Base-by-base conservation (phyloP, 768 basidiomycete genomes). In the Pisolithus tinctorius region DNA sequence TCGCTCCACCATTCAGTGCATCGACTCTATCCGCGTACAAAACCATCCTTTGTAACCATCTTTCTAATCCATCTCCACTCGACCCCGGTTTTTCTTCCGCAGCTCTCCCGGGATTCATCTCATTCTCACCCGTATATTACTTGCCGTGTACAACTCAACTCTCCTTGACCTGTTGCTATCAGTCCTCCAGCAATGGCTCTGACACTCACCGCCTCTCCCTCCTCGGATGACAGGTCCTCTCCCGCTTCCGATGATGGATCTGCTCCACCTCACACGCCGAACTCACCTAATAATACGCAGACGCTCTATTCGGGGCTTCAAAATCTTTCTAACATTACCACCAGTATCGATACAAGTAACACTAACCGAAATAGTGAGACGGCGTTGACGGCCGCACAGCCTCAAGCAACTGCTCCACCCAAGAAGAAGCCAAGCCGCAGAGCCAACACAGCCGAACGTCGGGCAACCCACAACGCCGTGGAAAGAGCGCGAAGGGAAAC, bases 381-480 rank as follows among this genome's bases (percentile, higher is more conserved):
- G 20, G 48, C 45, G 20, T 11, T 31, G 20, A 9, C n/a, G 8
- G 31, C 7, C 1, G 17, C 31, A 30, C 45, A 14, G 10, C n/a
- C 27, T 25, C 45, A 41, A 17, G 25, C 63, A 14, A 52, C 61
- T 23, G 31, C 56, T 48, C 77, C 79, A 54, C 63, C 72, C 52
- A 90, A 88, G 65, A 82, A 88, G 67, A 95, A 95, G 68, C 82
- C 90, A 50, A 82, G 80, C 62, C 79, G 92, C 56, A 82, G 93
- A 30, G 93, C 93, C 48, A 97, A 97, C 71, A 97, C 94, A 48
- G 94, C 93, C 47, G 95, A 97, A 68, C 89, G 94, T 69, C 76
- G 95, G 34, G 92, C 93, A 4, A 93, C 90, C 20, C 95, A 99
- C 73, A 99, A 98, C 66, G 95, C 96, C 30, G 92, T 97, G 52